These are phyloP conservation scores for Angomonas desouzai DNA, from an alignment of 208 protist species.

Conservation along the genomic window DNA sequence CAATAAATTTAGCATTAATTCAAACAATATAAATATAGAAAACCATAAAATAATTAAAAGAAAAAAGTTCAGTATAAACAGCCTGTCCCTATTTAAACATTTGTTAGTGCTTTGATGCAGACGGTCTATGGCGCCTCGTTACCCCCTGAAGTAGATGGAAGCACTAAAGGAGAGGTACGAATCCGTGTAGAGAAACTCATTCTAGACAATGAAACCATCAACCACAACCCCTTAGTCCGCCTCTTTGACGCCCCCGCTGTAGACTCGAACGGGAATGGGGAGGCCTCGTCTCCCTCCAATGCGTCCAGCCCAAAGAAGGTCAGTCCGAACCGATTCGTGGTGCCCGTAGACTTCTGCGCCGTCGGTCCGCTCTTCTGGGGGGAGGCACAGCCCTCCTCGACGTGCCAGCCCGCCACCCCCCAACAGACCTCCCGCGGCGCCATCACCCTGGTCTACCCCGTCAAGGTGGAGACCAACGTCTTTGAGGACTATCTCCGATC, in stretches of 20 bases:
- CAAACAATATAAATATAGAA: background rate
- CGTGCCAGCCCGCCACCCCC: constrained; percentile 64
- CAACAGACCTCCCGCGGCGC: constrained; percentile 38
- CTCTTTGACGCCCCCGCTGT: constrained; percentile 23
- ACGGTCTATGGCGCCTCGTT: constrained; percentile 67
- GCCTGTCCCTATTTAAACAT: no score
- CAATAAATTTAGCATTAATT: no score
- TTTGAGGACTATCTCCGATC: constrained; percentile 61
- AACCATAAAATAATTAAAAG: constrained; percentile 9
- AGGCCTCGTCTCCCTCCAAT: background rate
- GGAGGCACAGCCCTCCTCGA: constrained; percentile 46
- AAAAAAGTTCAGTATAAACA: no score
- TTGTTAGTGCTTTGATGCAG: constrained; percentile 22
- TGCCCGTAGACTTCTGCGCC: constrained; percentile 78
- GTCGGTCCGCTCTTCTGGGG: constrained; percentile 80
- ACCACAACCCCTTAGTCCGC: constrained; percentile 47
- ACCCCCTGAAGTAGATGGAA: constrained; percentile 58
- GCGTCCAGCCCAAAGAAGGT: background rate
- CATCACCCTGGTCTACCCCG: constrained; percentile 58
- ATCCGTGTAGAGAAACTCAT: constrained; percentile 79
- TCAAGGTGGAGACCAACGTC: constrained; percentile 52
- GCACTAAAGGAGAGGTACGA: constrained; percentile 75
- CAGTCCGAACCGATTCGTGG: constrained; percentile 46
- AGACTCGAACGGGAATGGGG: background rate
- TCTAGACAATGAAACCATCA: constrained; percentile 61